Evolutionary conservation across 768 basidiomycete species (phyloP).

Genomic region (Cystobasidium ongulense): DNA sequence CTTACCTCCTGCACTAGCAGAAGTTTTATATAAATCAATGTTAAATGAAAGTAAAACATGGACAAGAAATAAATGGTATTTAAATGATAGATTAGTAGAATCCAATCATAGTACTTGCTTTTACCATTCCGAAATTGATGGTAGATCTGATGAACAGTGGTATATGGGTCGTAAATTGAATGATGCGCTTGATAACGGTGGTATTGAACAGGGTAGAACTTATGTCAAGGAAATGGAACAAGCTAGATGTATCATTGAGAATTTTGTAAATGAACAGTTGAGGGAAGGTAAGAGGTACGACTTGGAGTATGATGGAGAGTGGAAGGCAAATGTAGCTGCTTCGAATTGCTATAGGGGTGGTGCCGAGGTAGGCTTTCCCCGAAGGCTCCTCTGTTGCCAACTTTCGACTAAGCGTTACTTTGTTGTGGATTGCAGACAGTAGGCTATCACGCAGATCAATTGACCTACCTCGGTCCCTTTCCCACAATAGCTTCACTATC

Average conservation of each 20-base stretch:
- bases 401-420: too few species aligned
- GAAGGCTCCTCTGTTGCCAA: too few species aligned
- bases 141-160: constrained; percentile 32
- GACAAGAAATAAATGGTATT: constrained; percentile 36
- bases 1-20: constrained; percentile 35
- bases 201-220: neutral
- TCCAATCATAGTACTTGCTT: constrained; percentile 38
- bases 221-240: constrained; percentile 33
- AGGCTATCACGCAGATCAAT: constrained; percentile 39
- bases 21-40: constrained; percentile 32
- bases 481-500: constrained; percentile 41
- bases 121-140: constrained; percentile 29
- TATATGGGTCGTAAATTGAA: constrained; percentile 35
- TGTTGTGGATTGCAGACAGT: constrained; percentile 29
- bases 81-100: constrained; percentile 37
- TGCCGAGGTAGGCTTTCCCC: constrained; percentile 32
- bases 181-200: neutral
- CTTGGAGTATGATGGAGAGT: constrained; percentile 37
- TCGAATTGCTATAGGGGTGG: constrained; percentile 39
- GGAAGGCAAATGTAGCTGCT: constrained; percentile 40
- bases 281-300: constrained; percentile 3
- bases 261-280: constrained; percentile 34
- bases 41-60: constrained; percentile 30
- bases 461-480: constrained; percentile 41
- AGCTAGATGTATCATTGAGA: constrained; percentile 34